Evolutionary conservation across 2,329 filamentous ascomycete species (phyloP).

Genomic region (Pseudogymnoascus sp.): DNA sequence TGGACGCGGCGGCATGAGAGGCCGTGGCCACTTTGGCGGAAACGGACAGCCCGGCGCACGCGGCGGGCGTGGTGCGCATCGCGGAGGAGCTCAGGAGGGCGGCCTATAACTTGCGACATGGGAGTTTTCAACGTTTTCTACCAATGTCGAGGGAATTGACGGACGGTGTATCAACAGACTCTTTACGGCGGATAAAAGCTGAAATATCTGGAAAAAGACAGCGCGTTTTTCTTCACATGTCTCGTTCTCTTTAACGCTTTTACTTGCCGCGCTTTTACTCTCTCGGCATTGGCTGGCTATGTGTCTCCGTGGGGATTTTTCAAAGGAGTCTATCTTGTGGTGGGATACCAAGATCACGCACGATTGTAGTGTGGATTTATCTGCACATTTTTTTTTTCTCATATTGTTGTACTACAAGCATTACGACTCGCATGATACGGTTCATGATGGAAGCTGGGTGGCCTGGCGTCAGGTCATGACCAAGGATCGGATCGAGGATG

Average conservation of each 20-base stretch:
- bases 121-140: background rate
- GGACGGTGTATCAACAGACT: constrained; percentile 6
- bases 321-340: background rate
- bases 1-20: constrained; percentile 45
- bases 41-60: constrained; percentile 17
- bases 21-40: constrained; percentile 18
- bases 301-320: constrained; percentile 1
- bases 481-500: constrained; percentile 6
- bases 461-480: background rate
- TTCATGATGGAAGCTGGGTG: constrained; percentile 2
- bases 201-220: constrained; percentile 8
- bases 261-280: constrained; percentile 2
- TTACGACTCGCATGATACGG: constrained; percentile 17
- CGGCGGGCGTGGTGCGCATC: constrained; percentile 23
- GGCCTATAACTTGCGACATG: constrained; percentile 16
- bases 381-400: constrained; percentile 14
- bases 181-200: background rate
- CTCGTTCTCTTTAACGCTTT: background rate
- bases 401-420: constrained; percentile 21
- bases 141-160: background rate
- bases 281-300: background rate
- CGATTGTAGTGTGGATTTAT: constrained; percentile 12
- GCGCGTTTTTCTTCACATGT: constrained; percentile 5
- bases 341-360: constrained; percentile 3
- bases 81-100: constrained; percentile 13